Base-by-base conservation (phyloP, 2,329 filamentous ascomycete genomes). In the Ophiostoma ulmi region DNA sequence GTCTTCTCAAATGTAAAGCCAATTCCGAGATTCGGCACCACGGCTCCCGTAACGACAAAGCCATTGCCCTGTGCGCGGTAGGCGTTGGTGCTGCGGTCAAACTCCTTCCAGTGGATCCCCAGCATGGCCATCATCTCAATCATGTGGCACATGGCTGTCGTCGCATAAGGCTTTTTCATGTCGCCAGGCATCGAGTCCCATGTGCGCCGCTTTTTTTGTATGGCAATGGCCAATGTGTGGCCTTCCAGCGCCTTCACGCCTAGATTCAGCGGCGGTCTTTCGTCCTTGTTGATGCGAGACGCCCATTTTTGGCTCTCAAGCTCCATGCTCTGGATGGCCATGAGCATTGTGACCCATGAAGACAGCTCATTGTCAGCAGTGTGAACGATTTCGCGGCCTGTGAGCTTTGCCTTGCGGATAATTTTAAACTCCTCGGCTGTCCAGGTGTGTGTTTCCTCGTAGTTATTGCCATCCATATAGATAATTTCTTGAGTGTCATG, bases 51-150 rank as follows among this genome's bases (percentile, higher is more conserved):
- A 1, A 86, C 78, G 72, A 84, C 80, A 76, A 82, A 86, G 1
- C 63, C 65, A 35, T 68, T 55, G 66, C 85, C 85, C 70, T 86
- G 84, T 1, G 82, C 85, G 35, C 83, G 82, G 67, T 87, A 84
- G 22, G 82, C 81, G 74, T 87, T 84, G 20, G 78, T 78, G n/a
- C 77, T 81, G 58, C 84, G 80, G 73, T 87, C 83, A 73, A 88
- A 88, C 68, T 85, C 83, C 71, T 84, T 85, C 86, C 86, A 88
- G 76, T 87, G 81, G 11, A 88, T 80, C 10, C 86, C 84, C 22
- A 87, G 77, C 70, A 83, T 81, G 1, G 83, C 83, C 55, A 84
- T 79, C 70, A 86, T 83, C 78, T 86, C 85, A 39, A 87, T 77
- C 2, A 86, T 76, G 73, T 87, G 85, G 72, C 83, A 86, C 73